phyloP scores from a whole-genome alignment of 2,329 filamentous ascomycete species.

The Curvularia verruculosa region DNA sequence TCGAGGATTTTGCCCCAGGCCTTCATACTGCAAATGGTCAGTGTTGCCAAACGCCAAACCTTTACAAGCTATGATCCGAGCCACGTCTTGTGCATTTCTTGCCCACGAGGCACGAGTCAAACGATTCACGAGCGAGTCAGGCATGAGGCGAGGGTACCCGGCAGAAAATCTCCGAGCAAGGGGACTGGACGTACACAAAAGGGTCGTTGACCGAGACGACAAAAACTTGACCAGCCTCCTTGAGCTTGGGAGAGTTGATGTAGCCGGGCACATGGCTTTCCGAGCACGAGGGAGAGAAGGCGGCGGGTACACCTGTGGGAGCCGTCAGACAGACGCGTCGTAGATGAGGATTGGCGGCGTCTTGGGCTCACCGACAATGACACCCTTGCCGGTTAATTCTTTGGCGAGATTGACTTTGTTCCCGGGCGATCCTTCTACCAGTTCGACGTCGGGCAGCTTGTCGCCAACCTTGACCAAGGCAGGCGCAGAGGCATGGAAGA shows the following conservation, averaged over 20 bases:
- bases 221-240: constrained; percentile 82
- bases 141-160: constrained; percentile 17
- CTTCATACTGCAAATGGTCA: constrained; percentile 70
- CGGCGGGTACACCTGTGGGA: constrained; percentile 48
- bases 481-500: constrained; percentile 69
- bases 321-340: constrained; percentile 11
- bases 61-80: constrained; percentile 12
- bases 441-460: constrained; percentile 74
- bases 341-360: constrained; percentile 6
- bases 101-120: constrained; percentile 22
- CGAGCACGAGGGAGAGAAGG: constrained; percentile 65
- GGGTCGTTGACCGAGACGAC: constrained; percentile 93
- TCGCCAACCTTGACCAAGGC: constrained; percentile 78
- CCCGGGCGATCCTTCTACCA: constrained; percentile 84
- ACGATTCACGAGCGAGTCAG: constrained; percentile 6
- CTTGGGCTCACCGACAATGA: constrained; percentile 66
- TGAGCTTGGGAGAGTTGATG: constrained; percentile 78
- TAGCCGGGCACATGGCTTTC: constrained; percentile 82
- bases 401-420: constrained; percentile 88
- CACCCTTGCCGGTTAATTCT: constrained; percentile 74
- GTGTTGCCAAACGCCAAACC: constrained; percentile 5
- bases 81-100: constrained; percentile 15
- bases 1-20: constrained; percentile 84
- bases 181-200: constrained; percentile 75
- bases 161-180: background rate